Conservation (phyloP, 352 stramenopile species). For the Globisporangium heterothallicum region DNA sequence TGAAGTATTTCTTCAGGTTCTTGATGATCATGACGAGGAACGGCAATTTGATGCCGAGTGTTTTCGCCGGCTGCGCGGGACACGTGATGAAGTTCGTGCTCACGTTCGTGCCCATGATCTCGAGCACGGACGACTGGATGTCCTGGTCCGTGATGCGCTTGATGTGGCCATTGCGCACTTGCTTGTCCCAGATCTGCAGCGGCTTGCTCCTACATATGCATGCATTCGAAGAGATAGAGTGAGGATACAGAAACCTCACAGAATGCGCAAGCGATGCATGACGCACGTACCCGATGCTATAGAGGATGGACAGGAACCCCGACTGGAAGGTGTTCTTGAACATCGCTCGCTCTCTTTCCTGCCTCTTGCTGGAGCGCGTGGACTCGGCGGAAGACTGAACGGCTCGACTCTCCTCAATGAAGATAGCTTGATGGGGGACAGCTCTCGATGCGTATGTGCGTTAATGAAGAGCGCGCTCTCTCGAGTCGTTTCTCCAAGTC, state of each 20-base stretch:
- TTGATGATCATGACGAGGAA: slow-evolving; percentile 99
- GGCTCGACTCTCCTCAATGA: too few relatives aligned
- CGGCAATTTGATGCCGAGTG: slow-evolving; percentile 95
- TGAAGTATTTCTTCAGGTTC: slow-evolving; percentile 99
- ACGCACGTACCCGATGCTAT: slow-evolving; percentile 89
- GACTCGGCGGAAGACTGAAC: background rate
- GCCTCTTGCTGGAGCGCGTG: background rate
- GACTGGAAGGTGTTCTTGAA: slow-evolving; percentile 98
- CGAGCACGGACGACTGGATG: slow-evolving; percentile 96
- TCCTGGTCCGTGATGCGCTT: slow-evolving; percentile 98
- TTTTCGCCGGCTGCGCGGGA: slow-evolving; percentile 92
- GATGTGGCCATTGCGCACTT: slow-evolving; percentile 97
- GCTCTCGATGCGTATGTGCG: too few relatives aligned
- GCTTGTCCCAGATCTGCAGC: slow-evolving; percentile 98
- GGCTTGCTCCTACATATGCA: slow-evolving; percentile 87
- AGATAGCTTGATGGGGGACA: too few relatives aligned
- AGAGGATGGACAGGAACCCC: slow-evolving; percentile 97
- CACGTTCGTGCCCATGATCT: slow-evolving; percentile 99
- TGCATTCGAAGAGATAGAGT: background rate
- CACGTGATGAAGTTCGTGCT: slow-evolving; percentile 97
- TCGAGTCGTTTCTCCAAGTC: too few relatives aligned
- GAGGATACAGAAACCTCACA: background rate
- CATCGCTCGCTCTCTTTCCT: too few relatives aligned
- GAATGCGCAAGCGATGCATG: background rate
- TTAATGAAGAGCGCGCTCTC: too few relatives aligned